Conservation (phyloP, 352 stramenopile genomes). For the Phytophthora chlamydospora region DNA sequence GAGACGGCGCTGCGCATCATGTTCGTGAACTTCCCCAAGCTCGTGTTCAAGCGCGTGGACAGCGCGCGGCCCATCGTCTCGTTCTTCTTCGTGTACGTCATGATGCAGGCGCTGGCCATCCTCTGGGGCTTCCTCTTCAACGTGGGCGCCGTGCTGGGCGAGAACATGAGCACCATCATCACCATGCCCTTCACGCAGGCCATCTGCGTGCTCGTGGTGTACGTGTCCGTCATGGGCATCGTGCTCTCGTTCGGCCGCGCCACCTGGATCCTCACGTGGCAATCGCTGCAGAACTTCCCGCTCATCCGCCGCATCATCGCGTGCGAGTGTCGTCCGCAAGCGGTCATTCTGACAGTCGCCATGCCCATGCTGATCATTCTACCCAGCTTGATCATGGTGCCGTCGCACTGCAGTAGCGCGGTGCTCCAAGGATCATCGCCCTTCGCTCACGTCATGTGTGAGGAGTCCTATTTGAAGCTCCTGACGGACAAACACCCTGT, state of each 20-base stretch:
- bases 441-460: constrained; percentile 65
- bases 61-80: constrained; percentile 63
- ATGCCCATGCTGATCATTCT: constrained; percentile 80
- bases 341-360: constrained; percentile 76
- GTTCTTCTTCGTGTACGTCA: constrained; percentile 89
- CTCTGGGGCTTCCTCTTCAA: constrained; percentile 90
- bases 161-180: constrained; percentile 88
- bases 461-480: constrained; percentile 87
- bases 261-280: constrained; percentile 90
- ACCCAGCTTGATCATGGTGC: constrained; percentile 77
- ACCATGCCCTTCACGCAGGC: constrained; percentile 81
- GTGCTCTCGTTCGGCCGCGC: constrained; percentile 83
- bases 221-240: constrained; percentile 86
- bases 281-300: constrained; percentile 87
- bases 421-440: constrained; percentile 34
- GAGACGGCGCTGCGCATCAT: constrained; percentile 59
- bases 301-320: constrained; percentile 88
- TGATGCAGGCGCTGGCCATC: constrained; percentile 85
- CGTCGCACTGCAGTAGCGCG: constrained; percentile 53
- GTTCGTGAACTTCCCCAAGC: constrained; percentile 62
- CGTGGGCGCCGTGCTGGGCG: constrained; percentile 80
- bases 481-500: constrained; percentile 82
- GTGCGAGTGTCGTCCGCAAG: constrained; percentile 76
- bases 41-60: constrained; percentile 57
- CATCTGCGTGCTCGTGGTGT: constrained; percentile 79